Evolutionary conservation across 306 rosid genomes (phyloP), one percentile per base, ranked within the genome.

Genomic region (Cucurbita maxima): DNA sequence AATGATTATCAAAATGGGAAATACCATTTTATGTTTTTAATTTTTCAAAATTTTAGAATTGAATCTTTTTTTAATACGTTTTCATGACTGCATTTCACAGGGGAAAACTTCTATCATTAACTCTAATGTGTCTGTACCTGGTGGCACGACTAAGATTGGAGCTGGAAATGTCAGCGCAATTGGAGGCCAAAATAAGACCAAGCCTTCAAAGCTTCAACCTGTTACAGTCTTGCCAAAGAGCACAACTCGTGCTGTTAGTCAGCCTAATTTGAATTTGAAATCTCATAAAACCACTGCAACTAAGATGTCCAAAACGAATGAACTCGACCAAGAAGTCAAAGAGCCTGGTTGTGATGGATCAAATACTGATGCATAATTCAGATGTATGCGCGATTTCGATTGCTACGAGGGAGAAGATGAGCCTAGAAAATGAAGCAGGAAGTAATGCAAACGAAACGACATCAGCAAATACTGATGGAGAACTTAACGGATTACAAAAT

Each of bases 61-160:
- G 58, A 36, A 22, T 47, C 6, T 7, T 69, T 13, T 11, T 69
- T 13, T 11, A 58, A 12, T 44, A 79, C 7, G 19, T 51, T 12
- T 15, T 10, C 50, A 16, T 69, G 56, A 12, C 76, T 38, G 20
- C 34, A 75, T 74, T 58, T 8, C 74, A 77, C 86, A 93, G 98
- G 83, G 19, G 47, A 93, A 93, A 78, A 70, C 74, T 50, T 83
- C 91, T 10, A 85, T 76, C 72, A 50, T 58, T 43, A 91, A 80
- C 51, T 58, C 96, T 76, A 82, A 73, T 75, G 60, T 85, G 66
- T 69, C 44, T 48, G 61, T 79, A 79, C 79, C 86, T 20, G 76
- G 80, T 79, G 83, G 87, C 83, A 71, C 82, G 79, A 89, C 88
- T 76, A 92, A 83, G 62, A 76, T 50, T 72, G 84, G 82, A 72